Base-by-base conservation (phyloP, 768 basidiomycete genomes). In the Pisolithus orientalis region DNA sequence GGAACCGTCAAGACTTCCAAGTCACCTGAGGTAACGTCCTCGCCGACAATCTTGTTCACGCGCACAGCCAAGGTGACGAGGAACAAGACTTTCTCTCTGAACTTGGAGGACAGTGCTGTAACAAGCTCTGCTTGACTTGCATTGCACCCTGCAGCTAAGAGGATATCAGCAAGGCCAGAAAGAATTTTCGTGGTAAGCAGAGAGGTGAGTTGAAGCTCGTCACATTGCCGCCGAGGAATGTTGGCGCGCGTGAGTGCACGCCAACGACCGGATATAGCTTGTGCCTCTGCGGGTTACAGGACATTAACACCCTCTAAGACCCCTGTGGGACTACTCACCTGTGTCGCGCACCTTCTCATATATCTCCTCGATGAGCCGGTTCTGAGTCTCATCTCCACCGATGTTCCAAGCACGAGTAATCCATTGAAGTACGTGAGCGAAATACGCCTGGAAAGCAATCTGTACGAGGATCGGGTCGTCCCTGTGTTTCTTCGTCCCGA, bases 1-100 rank as follows among this genome's bases (percentile, higher is more conserved):
- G 44, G 51, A 7, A 68, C 50, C 0, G 65, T 59, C 46, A 67
- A 50, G 14, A 68, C 64, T 46, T 70, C 67, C 4, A 68, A 59
- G 51, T 67, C 64, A 1, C 65, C 68, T 0, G 63, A 70, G 1
- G 65, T 70, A 16, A 61, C 58, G 11, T 68, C 67, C 39, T 65
- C 63, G 8, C 63, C 56, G 2, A 68, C 50, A 28, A 68, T 64
- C 57, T 66, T 66, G 51, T 81, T 81, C 52, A 84, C 64, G 7
- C 70, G 70, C 52, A 77, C 67, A 2, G 81, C 78, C 5, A 72
- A 61, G 21, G 72, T 69, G 34, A 77, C 72, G 34, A 83, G 67
- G 11, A 68, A 60, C 14, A 61, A 58, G 25, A 83, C 66, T 13
- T 72, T 72, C 0, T 71, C 72, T 1, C 67, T 65, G 56, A 83